Percentiles rank a stretch among this genome's conserved stretches.
These are phyloP conservation scores for Dactylis glomerata DNA, from an alignment of 176 grass and related monocot species.

Conservation along the genomic window DNA sequence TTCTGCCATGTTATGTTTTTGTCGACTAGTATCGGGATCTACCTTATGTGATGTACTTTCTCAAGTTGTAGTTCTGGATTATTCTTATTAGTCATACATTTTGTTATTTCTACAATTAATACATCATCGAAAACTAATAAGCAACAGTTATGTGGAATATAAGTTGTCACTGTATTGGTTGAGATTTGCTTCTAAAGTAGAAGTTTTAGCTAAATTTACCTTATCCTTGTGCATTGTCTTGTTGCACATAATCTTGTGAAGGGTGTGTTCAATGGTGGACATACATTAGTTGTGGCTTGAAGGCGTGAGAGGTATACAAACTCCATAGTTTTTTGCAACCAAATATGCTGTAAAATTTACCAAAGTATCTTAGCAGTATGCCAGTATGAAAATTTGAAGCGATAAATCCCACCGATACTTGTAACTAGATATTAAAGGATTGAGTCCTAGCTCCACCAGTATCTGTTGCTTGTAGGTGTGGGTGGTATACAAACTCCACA, in stretches of 20 bases:
- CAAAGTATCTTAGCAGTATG: neutral
- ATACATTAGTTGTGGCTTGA: conserved; percentile 2
- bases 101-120: conserved; percentile 4
- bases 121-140: neutral
- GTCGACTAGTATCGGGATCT: neutral
- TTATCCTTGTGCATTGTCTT: neutral
- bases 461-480: neutral
- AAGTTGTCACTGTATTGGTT: neutral
- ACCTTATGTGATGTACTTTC: neutral
- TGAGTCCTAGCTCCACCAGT: neutral
- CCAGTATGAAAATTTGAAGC: neutral
- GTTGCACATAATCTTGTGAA: conserved; percentile 13
- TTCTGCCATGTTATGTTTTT: neutral
- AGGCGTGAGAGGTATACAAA: neutral
- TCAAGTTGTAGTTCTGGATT: neutral
- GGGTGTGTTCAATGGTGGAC: neutral
- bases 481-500: neutral
- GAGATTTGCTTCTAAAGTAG: conserved; percentile 13
- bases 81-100: neutral
- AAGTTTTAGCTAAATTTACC: neutral
- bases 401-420: neutral
- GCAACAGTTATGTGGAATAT: neutral
- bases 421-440: neutral
- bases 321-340: neutral
- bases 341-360: neutral